Base-by-base conservation (phyloP, 1,139 yeast genomes). In the Arxiozyma bovina region DNA sequence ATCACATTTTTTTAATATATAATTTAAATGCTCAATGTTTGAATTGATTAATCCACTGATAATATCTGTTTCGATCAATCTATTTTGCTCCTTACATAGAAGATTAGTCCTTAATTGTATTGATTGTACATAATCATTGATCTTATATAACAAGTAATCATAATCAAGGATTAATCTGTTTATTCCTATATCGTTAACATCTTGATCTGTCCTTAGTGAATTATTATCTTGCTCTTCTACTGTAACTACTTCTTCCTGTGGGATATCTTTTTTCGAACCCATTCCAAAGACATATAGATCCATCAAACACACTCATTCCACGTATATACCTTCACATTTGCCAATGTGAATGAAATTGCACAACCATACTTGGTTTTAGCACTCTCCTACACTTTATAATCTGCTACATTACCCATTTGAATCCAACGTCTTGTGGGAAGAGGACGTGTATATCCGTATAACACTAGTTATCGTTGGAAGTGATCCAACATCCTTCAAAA, bases 121-220 rank as follows among this genome's bases (percentile, higher is more conserved):
- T 1, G 70, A 66, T 40, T 73, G 68, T 21, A 82, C 73, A 51
- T 76, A 75, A 57, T 82, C 86, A 53, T 77, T 75, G 54, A 86
- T 82, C 64, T 79, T 80, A 68, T 74, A 83, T 63, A 85, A 65
- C 46, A 85, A 68, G 60, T 83, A 83, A 62, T 85, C 93, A 63
- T 78, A 85, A 53, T 77, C 77, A 42, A 82, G 70, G 0, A 87
- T 80, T 50, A 86, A 70, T 55, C 77, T 75, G 59, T 80, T 77
- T 38, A 86, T 74, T 27, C 83, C 81, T 34, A 86, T 71, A 34
- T 34, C 40, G 8, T 34, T 34, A 0, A 90, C 89, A 64, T 85
- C 91, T 34, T 76, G 78, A 17, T 73, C 75, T 20, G 40, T 22
- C 21, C 17, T 42, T 25, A 43, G 27, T 22, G 41, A 20, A 22